phyloP scores from a whole-genome alignment of 1,284 basidiomycete species.

The Sanghuangporus weigelae region DNA sequence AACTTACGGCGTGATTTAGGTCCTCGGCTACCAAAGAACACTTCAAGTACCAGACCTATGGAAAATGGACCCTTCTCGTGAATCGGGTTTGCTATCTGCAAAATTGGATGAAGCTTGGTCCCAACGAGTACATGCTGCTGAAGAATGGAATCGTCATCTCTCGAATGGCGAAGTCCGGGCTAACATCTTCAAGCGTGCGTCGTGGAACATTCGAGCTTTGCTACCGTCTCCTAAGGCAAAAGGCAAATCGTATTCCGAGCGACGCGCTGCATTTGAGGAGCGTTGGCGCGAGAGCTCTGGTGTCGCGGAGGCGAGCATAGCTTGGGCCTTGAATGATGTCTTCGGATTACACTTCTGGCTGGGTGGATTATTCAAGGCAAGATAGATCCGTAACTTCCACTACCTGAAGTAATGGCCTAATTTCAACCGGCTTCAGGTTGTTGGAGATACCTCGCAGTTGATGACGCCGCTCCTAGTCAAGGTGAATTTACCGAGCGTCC shows the following conservation, averaged over 20 bases:
- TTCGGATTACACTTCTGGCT: conserved; percentile 68
- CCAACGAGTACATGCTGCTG: conserved; percentile 38
- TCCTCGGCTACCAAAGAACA: conserved; percentile 62
- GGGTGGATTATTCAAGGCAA: conserved; percentile 51
- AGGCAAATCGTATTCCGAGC: conserved; percentile 25
- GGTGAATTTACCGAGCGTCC: conserved; percentile 25
- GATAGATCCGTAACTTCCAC: background rate
- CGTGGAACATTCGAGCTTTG: conserved; percentile 43
- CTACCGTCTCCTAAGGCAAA: conserved; percentile 15
- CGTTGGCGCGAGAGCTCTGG: conserved; percentile 49
- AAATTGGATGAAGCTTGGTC: conserved; percentile 48
- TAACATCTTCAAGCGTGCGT: conserved; percentile 29
- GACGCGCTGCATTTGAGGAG: conserved; percentile 34
- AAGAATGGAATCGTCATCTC: conserved; percentile 51
- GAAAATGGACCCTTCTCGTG: conserved; percentile 54
- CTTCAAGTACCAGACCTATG: conserved; percentile 72
- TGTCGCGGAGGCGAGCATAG: conserved; percentile 46
- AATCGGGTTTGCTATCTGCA: conserved; percentile 44
- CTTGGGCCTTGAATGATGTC: conserved; percentile 68
- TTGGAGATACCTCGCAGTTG: conserved; percentile 55
- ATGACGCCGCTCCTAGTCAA: conserved; percentile 65
- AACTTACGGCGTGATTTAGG: conserved; percentile 25
- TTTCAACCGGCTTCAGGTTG: conserved; percentile 30
- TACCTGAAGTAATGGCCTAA: background rate
- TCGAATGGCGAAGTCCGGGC: conserved; percentile 43